Conservation (phyloP, 352 stramenopile species). For the Globisporangium carolinianum region DNA sequence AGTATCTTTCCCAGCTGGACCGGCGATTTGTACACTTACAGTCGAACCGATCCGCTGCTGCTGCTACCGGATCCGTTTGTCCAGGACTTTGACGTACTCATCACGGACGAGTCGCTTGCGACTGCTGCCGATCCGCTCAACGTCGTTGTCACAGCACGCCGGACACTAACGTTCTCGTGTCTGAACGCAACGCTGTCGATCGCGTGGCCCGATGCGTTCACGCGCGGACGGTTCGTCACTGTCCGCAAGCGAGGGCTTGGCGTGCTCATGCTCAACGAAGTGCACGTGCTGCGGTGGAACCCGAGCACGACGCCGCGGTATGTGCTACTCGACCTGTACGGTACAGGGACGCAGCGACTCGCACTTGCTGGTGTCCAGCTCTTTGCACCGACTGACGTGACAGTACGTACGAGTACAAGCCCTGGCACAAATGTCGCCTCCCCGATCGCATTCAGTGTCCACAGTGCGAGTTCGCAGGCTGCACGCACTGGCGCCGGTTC, state of each 20-base stretch:
- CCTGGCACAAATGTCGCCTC: conserved; percentile 14
- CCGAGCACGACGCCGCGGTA: conserved; percentile 33
- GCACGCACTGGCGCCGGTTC: conserved; percentile 27
- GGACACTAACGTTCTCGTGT: conserved; percentile 47
- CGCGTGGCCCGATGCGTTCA: conserved; percentile 29
- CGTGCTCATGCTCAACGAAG: conserved; percentile 64
- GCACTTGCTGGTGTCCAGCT: conserved; percentile 41
- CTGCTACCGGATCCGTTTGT: conserved; percentile 38
- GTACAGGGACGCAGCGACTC: conserved; percentile 22
- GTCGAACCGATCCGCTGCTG: conserved; percentile 27
- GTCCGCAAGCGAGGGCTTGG: conserved; percentile 25
- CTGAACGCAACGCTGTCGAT: conserved; percentile 23
- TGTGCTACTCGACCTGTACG: conserved; percentile 46
- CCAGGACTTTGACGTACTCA: conserved; percentile 43
- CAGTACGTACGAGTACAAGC: neutral
- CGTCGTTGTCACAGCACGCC: conserved; percentile 8
- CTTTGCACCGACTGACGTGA: conserved; percentile 31
- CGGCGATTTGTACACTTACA: conserved; percentile 36
- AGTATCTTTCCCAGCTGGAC: conserved; percentile 18
- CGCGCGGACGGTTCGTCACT: conserved; percentile 39
- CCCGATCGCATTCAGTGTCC: conserved; percentile 46
- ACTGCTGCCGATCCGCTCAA: conserved; percentile 5
- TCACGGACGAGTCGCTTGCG: conserved; percentile 24
- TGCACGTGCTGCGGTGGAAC: conserved; percentile 59
- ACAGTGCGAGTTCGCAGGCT: conserved; percentile 57